Conservation (phyloP, 169 alveolate genomes). For the Eimeria maxima region DNA sequence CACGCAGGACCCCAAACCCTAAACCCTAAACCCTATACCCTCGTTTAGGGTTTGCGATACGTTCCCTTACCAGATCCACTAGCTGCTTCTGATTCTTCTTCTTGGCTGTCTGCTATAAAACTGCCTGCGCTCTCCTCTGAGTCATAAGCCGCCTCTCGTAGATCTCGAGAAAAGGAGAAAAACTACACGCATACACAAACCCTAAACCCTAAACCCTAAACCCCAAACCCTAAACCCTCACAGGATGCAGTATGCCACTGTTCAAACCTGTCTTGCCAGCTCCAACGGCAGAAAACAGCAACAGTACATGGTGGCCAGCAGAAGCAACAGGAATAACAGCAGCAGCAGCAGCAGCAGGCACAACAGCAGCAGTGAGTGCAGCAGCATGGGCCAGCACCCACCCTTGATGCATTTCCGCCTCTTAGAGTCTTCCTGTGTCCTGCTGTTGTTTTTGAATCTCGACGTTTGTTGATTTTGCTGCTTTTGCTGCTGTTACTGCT, state of each 20-base stretch:
- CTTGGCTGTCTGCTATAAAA: not conserved
- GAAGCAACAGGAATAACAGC: too few species aligned
- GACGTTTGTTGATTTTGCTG: not conserved
- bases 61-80: not conserved
- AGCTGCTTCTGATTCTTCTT: not conserved
- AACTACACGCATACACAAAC: not conserved
- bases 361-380: too few species aligned
- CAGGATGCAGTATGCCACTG: too few species aligned
- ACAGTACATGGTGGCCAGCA: too few species aligned
- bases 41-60: not conserved
- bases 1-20: too few species aligned
- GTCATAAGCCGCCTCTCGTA: constrained; percentile 26
- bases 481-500: not conserved
- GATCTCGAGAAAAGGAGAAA: not conserved
- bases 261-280: too few species aligned
- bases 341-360: too few species aligned
- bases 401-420: too few species aligned
- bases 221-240: too few species aligned
- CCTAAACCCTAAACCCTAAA: too few species aligned
- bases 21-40: not conserved
- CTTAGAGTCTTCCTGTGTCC: not conserved
- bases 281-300: too few species aligned
- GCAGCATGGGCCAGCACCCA: too few species aligned
- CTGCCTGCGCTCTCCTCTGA: constrained; percentile 38
- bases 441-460: not conserved